These are phyloP conservation scores for Arabidopsis arenosa DNA, from an alignment of 345 rosid species.

Conservation along the genomic window DNA sequence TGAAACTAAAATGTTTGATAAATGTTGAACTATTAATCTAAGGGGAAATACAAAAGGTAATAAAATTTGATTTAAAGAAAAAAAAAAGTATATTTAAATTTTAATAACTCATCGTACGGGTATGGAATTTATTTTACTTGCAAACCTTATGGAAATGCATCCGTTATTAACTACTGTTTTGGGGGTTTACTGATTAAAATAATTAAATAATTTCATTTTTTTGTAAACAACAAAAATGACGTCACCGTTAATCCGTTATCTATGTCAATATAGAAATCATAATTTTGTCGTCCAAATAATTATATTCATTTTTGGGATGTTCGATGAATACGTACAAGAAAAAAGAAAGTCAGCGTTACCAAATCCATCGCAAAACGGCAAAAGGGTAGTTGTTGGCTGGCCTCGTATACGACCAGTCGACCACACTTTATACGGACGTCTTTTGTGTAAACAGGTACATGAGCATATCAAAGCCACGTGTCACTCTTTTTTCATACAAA, in stretches of 20 bases:
- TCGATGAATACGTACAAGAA: slow-evolving; percentile 11
- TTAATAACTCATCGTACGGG: background rate
- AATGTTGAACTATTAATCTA: background rate
- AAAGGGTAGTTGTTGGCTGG: slow-evolving; percentile 28
- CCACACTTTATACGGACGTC: slow-evolving; percentile 1
- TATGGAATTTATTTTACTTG: background rate
- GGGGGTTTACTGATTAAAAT: background rate
- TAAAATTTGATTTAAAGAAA: background rate
- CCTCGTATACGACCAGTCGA: slow-evolving; percentile 11
- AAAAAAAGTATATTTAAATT: background rate
- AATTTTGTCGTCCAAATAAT: background rate
- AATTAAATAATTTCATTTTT: background rate
- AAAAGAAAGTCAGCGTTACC: slow-evolving; percentile 37
- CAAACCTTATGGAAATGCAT: background rate
- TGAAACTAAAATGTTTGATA: slow-evolving; percentile 5
- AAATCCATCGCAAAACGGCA: slow-evolving; percentile 36
- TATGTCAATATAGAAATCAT: background rate
- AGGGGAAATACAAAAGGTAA: background rate
- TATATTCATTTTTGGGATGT: background rate
- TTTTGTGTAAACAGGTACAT: background rate
- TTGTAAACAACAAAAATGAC: background rate
- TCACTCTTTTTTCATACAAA: background rate
- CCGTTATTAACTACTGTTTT: background rate
- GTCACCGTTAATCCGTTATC: background rate
- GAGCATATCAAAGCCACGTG: slow-evolving; percentile 1